phyloP scores from a whole-genome alignment of 2,329 filamentous ascomycete species.

The Coniochaeta prunicola region DNA sequence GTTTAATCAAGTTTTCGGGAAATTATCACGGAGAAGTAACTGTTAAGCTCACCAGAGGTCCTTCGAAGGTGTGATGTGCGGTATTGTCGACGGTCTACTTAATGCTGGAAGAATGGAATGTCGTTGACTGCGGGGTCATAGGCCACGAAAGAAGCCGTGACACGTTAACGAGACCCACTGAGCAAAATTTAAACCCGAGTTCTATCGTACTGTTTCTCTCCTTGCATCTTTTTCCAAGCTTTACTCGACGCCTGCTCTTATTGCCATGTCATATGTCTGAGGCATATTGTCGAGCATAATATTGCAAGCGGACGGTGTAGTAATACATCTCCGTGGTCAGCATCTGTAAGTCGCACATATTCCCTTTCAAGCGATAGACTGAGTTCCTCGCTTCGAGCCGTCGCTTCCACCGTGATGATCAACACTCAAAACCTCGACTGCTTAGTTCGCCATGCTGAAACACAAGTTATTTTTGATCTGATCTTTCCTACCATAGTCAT shows the following conservation, averaged over 20 bases:
- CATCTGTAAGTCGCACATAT: background rate
- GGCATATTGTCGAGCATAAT: background rate
- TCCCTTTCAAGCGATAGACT: background rate
- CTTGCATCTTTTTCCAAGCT: background rate
- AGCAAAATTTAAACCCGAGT: background rate
- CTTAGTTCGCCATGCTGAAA: constrained; percentile 1
- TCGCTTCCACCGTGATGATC: background rate
- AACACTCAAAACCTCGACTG: constrained; percentile 1
- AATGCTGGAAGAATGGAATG: no score
- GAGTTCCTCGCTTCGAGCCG: background rate
- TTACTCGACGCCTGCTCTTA: background rate
- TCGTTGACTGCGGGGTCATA: background rate
- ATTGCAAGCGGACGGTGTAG: background rate
- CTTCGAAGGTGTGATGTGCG: no score
- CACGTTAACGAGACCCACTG: background rate
- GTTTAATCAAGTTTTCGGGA: no score
- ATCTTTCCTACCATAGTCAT: background rate
- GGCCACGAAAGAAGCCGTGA: background rate
- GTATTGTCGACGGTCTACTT: no score
- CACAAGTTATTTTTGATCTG: constrained; percentile 1
- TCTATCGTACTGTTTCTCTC: background rate
- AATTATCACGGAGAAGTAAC: no score
- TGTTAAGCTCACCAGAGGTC: no score
- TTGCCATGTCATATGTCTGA: background rate
- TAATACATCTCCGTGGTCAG: background rate